Evolutionary conservation across 768 basidiomycete genomes (phyloP).

Genomic region (Mycena rebaudengoi): DNA sequence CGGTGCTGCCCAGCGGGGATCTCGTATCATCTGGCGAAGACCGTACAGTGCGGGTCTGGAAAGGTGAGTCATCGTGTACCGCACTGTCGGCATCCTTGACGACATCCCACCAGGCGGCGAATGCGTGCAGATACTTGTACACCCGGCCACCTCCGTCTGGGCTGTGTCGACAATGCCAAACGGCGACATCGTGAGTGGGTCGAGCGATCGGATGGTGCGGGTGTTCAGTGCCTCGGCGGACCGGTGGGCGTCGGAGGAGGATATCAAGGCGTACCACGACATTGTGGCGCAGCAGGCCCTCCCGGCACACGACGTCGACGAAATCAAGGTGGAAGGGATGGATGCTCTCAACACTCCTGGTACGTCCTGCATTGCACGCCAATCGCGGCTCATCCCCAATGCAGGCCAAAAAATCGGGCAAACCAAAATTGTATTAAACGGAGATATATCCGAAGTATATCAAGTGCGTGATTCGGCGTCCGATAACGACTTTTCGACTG

Average conservation of each 20-base stretch:
- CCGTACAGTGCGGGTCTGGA: conserved; percentile 91
- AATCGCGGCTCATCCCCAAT: background rate
- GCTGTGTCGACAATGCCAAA: conserved; percentile 87
- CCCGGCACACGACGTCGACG: conserved; percentile 90
- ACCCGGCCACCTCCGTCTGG: conserved; percentile 99
- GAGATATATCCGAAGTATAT: conserved; percentile 86
- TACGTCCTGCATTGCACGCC: conserved; percentile 38
- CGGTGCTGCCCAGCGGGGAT: conserved; percentile 82
- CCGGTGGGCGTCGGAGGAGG: conserved; percentile 74
- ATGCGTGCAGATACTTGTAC: conserved; percentile 86
- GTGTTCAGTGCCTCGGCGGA: conserved; percentile 82
- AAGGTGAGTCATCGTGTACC: conserved; percentile 64
- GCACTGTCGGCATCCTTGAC: background rate
- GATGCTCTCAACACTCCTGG: conserved; percentile 83
- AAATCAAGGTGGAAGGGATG: conserved; percentile 85
- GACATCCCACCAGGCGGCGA: conserved; percentile 75
- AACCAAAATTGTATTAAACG: conserved; percentile 89
- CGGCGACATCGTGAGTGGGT: conserved; percentile 91
- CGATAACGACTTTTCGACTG: too few relatives aligned
- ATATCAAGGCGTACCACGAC: conserved; percentile 76
- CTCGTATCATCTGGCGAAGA: conserved; percentile 95
- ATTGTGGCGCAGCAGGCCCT: conserved; percentile 81
- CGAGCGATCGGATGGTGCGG: conserved; percentile 88
- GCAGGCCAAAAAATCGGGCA: conserved; percentile 93
- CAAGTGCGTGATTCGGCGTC: conserved; percentile 60